Base-by-base conservation (phyloP, 345 rosid species). In the Linum lewisii region DNA sequence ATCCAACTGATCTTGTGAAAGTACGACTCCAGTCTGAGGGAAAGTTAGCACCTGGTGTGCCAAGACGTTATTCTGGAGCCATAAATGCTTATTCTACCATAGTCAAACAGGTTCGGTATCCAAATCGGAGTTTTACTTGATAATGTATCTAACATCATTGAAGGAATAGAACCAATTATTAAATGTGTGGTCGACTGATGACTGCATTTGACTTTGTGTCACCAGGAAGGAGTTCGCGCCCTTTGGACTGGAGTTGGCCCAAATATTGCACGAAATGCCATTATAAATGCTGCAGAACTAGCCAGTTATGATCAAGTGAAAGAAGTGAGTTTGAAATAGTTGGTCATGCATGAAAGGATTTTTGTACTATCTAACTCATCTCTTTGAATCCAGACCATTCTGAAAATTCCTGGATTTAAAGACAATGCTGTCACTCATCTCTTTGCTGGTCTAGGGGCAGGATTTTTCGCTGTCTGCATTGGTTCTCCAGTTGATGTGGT, bases 231-330 rank as follows among this genome's bases (percentile, higher is more conserved):
- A 70, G 44, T 88, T 44, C 64, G 75, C 26, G 99, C 95, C 49
- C 72, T 88, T 19, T 93, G 99, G 99, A 88, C 95, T 5, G 96
- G 98, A 36, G 84, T 92, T 71, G 99, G 99, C 16, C 97, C 99
- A 38, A 93, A 93, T 54, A 79, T 93, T 59, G 97, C 95, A 59
- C 69, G 99, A 63, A 93, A 93, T 71, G 97, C 97, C 67, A 82
- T 87, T 58, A 78, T 93, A 65, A 93, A 93, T 79, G 99, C 99
- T 68, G 99, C 99, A 63, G 97, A 93, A 69, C 79, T 93, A 29
- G 99, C 99, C 62, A 89, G 97, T 73, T 93, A 93, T 77, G 99
- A 93, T 80, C 91, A 87, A 74, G 87, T 87, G 64, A 93, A 93
- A 71, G 78, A 85, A 86, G 95, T 82, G 71, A 69, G 47, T 42